phyloP scores from a whole-genome alignment of 2,329 filamentous ascomycete genomes.

The Stemphylium lycopersici region DNA sequence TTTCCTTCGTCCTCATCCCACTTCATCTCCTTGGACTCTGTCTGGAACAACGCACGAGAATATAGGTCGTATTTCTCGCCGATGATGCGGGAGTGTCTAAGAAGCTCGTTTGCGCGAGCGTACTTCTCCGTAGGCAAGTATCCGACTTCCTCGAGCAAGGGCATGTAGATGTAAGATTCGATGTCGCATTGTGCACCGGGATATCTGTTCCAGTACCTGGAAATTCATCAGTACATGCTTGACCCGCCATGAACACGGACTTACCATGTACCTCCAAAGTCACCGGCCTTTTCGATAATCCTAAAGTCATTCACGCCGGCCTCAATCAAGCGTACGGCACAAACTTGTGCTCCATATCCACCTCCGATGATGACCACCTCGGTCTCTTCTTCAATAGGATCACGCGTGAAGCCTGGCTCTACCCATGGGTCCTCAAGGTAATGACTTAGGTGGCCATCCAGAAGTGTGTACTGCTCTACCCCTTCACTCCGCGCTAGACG shows the following conservation, averaged over 20 bases:
- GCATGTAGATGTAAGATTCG: constrained; percentile 41
- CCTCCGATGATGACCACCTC: constrained; percentile 51
- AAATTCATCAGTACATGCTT: too few relatives aligned
- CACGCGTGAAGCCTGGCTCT: constrained; percentile 31
- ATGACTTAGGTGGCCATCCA: constrained; percentile 33
- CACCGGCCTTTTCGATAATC: constrained; percentile 52
- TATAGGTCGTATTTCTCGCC: constrained; percentile 54
- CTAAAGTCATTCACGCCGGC: constrained; percentile 43
- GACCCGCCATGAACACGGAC: too few relatives aligned
- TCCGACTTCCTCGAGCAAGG: constrained; percentile 26
- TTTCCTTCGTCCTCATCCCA: constrained; percentile 56
- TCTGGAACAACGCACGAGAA: constrained; percentile 52
- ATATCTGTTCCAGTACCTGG: constrained; percentile 53
- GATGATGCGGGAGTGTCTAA: constrained; percentile 54
- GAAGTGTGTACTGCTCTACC: constrained; percentile 35
- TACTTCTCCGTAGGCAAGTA: constrained; percentile 63
- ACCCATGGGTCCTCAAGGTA: constrained; percentile 39
- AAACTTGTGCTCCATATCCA: constrained; percentile 54
- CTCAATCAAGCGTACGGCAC: constrained; percentile 47
- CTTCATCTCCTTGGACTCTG: constrained; percentile 49
- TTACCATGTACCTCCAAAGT: constrained; percentile 56
- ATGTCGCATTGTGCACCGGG: constrained; percentile 32
- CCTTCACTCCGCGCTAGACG: constrained; percentile 33
- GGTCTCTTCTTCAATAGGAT: constrained; percentile 35
- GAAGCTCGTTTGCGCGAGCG: constrained; percentile 54